These are phyloP conservation scores for Magnusiomyces tetraspermus DNA, from an alignment of 1,139 yeast species.

Conservation along the genomic window DNA sequence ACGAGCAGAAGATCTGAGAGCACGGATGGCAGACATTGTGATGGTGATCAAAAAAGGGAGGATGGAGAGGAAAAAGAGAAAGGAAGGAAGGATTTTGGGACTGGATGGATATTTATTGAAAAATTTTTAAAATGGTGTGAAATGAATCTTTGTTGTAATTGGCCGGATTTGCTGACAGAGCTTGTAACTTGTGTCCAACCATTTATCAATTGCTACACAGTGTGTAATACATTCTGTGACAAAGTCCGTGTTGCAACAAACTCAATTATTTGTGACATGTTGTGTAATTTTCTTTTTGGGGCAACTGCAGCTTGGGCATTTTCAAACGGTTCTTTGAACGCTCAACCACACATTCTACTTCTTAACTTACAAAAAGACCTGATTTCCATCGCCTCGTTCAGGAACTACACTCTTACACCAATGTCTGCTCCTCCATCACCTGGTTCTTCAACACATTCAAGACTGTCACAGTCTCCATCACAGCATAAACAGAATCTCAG, in stretches of 20 bases:
- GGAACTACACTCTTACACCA: background rate
- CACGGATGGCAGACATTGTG: conserved; percentile 25
- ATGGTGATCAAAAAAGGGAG: background rate
- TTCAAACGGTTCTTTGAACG: too few species aligned
- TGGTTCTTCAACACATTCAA: background rate
- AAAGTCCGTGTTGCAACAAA: too few species aligned
- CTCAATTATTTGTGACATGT: too few species aligned
- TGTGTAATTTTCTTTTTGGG: too few species aligned
- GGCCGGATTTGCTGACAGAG: background rate
- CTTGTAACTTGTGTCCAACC: too few species aligned
- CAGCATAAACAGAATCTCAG: conserved; percentile 15
- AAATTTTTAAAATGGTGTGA: background rate
- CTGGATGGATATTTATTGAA: background rate
- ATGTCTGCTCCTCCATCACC: background rate
- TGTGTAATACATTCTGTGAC: too few species aligned
- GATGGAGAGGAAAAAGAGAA: conserved; percentile 1
- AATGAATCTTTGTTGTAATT: background rate
- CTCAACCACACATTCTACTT: too few species aligned
- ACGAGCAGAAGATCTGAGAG: conserved; percentile 26
- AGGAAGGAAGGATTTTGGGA: background rate
- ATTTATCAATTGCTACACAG: too few species aligned
- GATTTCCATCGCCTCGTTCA: too few species aligned
- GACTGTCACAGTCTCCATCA: conserved; percentile 8
- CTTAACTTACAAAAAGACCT: too few species aligned
- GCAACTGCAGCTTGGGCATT: too few species aligned